Evolutionary conservation across 2,329 filamentous ascomycete species (phyloP).

Genomic region (Emergomyces africanus): DNA sequence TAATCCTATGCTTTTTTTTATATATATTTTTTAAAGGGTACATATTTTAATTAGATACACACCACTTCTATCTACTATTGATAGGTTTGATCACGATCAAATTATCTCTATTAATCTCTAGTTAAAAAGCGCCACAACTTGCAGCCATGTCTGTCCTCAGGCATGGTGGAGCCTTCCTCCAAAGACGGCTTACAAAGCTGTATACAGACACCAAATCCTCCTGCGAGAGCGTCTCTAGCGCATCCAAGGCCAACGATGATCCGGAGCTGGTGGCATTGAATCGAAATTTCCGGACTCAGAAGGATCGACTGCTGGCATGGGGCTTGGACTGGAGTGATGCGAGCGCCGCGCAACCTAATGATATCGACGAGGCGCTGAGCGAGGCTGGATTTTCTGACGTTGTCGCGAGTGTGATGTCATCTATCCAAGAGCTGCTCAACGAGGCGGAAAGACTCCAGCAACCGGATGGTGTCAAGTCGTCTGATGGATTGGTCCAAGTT

Average conservation of each 20-base stretch:
- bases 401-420: constrained; percentile 50
- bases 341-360: constrained; percentile 41
- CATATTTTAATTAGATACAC: background rate
- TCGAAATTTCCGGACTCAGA: constrained; percentile 49
- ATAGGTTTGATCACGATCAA: background rate
- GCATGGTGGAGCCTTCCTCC: constrained; percentile 32
- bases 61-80: background rate
- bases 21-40: background rate
- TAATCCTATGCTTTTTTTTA: too few relatives aligned
- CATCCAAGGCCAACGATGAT: constrained; percentile 35
- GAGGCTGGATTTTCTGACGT: constrained; percentile 51
- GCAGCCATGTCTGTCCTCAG: constrained; percentile 34
- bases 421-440: constrained; percentile 50
- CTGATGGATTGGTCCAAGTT: constrained; percentile 25
- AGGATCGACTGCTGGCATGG: constrained; percentile 52
- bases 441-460: constrained; percentile 48
- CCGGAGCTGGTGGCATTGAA: constrained; percentile 45
- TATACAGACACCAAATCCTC: constrained; percentile 53
- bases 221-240: constrained; percentile 41
- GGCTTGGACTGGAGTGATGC: constrained; percentile 54
- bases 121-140: background rate
- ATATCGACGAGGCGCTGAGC: constrained; percentile 51
- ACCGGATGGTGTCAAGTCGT: constrained; percentile 24
- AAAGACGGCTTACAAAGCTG: constrained; percentile 44
- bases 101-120: background rate